Evolutionary conservation across 2,329 filamentous ascomycete species (phyloP), one percentile per base, ranked within the genome.

Genomic region (Dothideomycetes sp.): DNA sequence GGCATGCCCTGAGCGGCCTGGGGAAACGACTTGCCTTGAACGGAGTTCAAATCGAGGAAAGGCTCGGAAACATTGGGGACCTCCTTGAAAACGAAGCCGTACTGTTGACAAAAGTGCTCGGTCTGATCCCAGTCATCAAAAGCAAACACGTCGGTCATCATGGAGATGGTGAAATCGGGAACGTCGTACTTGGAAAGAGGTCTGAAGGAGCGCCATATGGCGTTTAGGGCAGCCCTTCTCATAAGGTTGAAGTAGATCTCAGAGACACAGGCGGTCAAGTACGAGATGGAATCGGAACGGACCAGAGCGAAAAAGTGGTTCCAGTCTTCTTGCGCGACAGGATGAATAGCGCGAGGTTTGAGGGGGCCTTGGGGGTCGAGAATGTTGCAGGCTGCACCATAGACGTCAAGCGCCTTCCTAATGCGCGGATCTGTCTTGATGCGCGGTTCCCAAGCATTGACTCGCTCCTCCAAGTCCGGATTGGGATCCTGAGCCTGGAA

Each of bases 241-340:
- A 80, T 60, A 18, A 71, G 59, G 39, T 72, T 72, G 57, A 81
- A 80, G 45, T 73, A 72, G 9, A 77, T 70, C 49, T 80, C 77
- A 1, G 75, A 72, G 17, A 77, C 73, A 54, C 77, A 80, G 5
- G 70, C 75, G 69, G 77, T 74, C 5, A 79, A 58, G 49, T 79
- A 81, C 0, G 76, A 73, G 1, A 75, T 66, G 22, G 64, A 60
- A 3, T 62, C 62, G 1, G 75, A 79, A 39, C 64, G 62, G 31
- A 80, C 55, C 14, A 76, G 49, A 8, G 60, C 63, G 65, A 77
- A 81, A 48, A 79, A 79, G 2, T 63, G 61, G 35, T 66, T 58
- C 55, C 72, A 75, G 44, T 79, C 74, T 18, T 70, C 70, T 45
- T 75, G 72, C 5, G 72, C 74, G 39, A 76, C 66, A 5, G 68